A percentile compares a stretch with the other conserved stretches of the same genome.
Evolutionary conservation across 306 rosid species (phyloP).

Genomic region (Morella rubra): DNA sequence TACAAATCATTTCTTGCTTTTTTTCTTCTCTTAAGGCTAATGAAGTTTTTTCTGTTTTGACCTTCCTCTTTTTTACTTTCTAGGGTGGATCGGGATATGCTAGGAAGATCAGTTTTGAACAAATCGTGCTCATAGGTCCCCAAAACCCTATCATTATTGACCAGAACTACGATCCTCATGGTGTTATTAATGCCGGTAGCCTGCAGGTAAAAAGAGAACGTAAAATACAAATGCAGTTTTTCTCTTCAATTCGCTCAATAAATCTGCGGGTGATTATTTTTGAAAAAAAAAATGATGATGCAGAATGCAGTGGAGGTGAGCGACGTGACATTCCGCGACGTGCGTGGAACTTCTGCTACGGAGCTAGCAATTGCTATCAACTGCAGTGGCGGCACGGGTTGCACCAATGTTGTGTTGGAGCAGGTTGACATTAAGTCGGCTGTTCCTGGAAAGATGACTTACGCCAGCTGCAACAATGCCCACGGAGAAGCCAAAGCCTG

Average conservation of each 20-base stretch:
- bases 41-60: background rate
- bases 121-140: constrained; percentile 24
- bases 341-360: constrained; percentile 34
- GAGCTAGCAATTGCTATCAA: constrained; percentile 21
- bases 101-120: constrained; percentile 37
- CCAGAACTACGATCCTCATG: constrained; percentile 18
- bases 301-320: constrained; percentile 30
- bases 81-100: constrained; percentile 60
- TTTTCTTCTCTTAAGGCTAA: background rate
- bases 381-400: constrained; percentile 23
- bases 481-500: constrained; percentile 8
- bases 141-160: constrained; percentile 42
- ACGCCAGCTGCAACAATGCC: constrained; percentile 29
- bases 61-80: background rate
- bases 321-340: constrained; percentile 28
- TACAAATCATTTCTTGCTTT: background rate
- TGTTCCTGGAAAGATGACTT: background rate
- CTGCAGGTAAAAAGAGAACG: background rate
- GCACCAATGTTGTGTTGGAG: constrained; percentile 28
- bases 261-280: too few relatives aligned
- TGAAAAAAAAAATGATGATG: too few relatives aligned
- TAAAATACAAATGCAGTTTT: too few relatives aligned
- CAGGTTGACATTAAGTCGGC: constrained; percentile 14
- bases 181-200: background rate
- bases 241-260: too few relatives aligned